Percentiles rank a stretch among this genome's conserved stretches.
phyloP scores from a whole-genome alignment of 208 protist species.

The Strigomonas oncopelti region DNA sequence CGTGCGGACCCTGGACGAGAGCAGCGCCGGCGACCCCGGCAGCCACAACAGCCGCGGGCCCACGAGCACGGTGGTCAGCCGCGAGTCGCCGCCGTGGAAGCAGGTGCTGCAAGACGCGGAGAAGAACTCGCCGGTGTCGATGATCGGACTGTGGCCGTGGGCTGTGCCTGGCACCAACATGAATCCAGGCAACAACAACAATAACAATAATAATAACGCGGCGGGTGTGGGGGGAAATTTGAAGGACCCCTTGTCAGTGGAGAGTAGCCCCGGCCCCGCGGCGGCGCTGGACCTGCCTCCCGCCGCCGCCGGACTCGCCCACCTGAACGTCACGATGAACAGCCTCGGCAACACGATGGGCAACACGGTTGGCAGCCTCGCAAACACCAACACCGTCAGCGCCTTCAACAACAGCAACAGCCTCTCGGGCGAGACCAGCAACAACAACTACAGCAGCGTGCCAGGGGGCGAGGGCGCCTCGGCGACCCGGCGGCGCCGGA shows the following conservation, averaged over 20 bases:
- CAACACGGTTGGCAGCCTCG: neutral
- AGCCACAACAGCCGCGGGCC: neutral
- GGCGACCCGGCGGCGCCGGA: neutral
- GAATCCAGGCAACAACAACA: neutral
- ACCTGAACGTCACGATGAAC: no score
- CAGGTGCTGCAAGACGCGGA: slow-evolving; percentile 9
- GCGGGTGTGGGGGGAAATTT: neutral
- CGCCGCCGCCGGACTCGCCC: no score
- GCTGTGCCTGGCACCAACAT: neutral
- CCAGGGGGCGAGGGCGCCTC: neutral
- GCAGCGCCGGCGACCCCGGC: neutral
- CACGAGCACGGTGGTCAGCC: neutral
- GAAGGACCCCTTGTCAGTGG: neutral
- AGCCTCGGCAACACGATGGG: no score
- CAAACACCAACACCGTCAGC: slow-evolving; percentile 1
- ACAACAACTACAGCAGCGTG: neutral
- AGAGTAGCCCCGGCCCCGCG: neutral
- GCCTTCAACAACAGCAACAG: slow-evolving; percentile 2
- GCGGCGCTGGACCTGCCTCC: neutral
- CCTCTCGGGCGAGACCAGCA: neutral
- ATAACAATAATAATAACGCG: neutral
- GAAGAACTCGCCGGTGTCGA: neutral
- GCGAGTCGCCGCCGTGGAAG: slow-evolving; percentile 8
- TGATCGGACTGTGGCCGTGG: neutral
- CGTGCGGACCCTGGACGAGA: no score